Percentiles rank a stretch among this genome's conserved stretches.
These are phyloP conservation scores for Cladobotryum protrusum DNA, from an alignment of 2,329 filamentous ascomycete genomes.

Conservation along the genomic window DNA sequence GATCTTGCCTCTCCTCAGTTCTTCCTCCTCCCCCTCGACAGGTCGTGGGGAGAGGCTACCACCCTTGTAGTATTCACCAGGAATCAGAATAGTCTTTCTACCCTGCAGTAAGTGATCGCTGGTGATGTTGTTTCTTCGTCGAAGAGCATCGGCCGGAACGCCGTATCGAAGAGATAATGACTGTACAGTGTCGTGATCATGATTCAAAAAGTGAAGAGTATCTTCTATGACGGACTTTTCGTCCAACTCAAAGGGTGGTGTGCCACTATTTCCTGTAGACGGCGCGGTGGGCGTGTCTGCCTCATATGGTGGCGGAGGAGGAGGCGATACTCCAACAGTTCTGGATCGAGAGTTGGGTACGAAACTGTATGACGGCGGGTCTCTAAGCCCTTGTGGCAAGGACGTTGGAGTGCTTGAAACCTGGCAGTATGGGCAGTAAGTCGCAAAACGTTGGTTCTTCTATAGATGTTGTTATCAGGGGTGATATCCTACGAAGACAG, in stretches of 20 bases:
- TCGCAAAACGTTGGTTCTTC: conserved; percentile 61
- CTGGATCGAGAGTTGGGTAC: conserved; percentile 23
- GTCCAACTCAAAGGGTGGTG: conserved; percentile 17
- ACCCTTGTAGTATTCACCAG: conserved; percentile 61
- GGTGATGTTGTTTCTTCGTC: conserved; percentile 62
- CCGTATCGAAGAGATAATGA: conserved; percentile 67
- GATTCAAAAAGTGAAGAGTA: conserved; percentile 68
- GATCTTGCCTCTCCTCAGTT: conserved; percentile 62
- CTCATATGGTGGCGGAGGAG: conserved; percentile 35
- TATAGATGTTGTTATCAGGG: conserved; percentile 19
- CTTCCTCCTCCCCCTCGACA: conserved; percentile 68
- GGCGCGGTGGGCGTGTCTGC: conserved; percentile 1
- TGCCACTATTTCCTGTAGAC: conserved; percentile 16
- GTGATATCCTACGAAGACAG: background rate
- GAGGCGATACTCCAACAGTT: conserved; percentile 19
- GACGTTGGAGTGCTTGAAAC: conserved; percentile 54
- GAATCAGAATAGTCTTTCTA: conserved; percentile 64
- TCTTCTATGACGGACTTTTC: conserved; percentile 46
- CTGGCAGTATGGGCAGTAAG: conserved; percentile 71
- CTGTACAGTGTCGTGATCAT: conserved; percentile 58
- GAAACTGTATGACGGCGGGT: conserved; percentile 60
- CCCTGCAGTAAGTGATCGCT: conserved; percentile 66
- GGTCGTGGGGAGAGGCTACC: conserved; percentile 64
- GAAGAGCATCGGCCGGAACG: conserved; percentile 57
- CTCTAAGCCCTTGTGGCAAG: conserved; percentile 56